Evolutionary conservation across 1,139 yeast genomes (phyloP).

Genomic region (Tardiomyces depauwii): DNA sequence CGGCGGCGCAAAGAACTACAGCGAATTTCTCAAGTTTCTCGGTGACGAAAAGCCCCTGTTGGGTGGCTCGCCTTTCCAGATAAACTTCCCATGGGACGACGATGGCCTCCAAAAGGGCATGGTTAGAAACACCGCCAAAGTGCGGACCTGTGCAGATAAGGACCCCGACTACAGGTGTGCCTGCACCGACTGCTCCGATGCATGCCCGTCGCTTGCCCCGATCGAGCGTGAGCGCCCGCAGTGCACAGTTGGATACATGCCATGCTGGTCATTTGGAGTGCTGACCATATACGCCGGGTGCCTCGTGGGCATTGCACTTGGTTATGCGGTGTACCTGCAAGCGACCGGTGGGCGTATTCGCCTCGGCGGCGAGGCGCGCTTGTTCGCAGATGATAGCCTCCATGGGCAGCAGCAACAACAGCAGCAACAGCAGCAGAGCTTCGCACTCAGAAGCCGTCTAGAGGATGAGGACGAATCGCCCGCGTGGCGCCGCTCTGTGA

Average conservation of each 20-base stretch:
- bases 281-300: constrained; percentile 38
- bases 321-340: not conserved
- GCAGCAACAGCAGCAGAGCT: not conserved
- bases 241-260: constrained; percentile 53
- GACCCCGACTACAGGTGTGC: constrained; percentile 47
- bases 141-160: constrained; percentile 49
- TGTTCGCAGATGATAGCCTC: not conserved
- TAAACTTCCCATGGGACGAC: constrained; percentile 53
- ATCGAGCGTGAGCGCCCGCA: constrained; percentile 12
- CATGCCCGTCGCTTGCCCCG: constrained; percentile 54
- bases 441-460: not conserved
- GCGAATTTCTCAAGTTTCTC: constrained; percentile 67
- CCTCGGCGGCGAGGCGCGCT: not conserved
- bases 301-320: constrained; percentile 1
- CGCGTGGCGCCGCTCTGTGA: not conserved
- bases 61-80: constrained; percentile 95
- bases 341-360: not conserved
- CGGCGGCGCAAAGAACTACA: constrained; percentile 77
- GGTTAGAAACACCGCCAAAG: constrained; percentile 24
- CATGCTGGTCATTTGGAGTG: constrained; percentile 63
- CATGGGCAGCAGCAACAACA: not conserved
- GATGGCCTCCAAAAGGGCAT: constrained; percentile 21
- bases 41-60: constrained; percentile 90
- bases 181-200: constrained; percentile 75
- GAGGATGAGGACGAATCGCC: not conserved